These are phyloP conservation scores for Paramecium biaurelia DNA, from an alignment of 73 alveolate species.

Conservation along the genomic window DNA sequence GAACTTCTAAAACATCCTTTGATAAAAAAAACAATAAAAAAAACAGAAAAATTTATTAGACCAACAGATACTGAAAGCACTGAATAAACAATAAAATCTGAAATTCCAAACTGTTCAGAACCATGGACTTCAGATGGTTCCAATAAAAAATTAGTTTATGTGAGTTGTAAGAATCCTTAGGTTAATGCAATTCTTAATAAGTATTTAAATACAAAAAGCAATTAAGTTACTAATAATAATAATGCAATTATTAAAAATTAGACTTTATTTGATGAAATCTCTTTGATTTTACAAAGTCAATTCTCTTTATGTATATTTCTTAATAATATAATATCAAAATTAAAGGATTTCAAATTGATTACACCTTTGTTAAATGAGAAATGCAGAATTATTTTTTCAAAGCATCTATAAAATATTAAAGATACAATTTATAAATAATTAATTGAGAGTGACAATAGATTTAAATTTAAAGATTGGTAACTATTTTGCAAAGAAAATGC, in stretches of 20 bases:
- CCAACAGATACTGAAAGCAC: background rate
- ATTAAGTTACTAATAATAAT: background rate
- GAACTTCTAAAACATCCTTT: background rate
- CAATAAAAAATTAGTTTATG: background rate
- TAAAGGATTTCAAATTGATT: background rate
- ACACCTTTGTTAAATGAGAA: background rate
- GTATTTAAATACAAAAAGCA: background rate
- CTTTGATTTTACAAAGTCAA: background rate
- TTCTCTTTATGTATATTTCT: background rate
- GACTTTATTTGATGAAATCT: background rate
- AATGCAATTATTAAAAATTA: background rate
- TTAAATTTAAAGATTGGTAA: background rate
- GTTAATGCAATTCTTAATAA: background rate
- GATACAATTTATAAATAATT: background rate
- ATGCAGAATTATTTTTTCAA: background rate
- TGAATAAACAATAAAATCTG: background rate
- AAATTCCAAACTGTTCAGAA: background rate
- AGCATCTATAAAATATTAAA: background rate
- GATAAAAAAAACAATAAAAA: background rate
- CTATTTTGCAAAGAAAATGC: background rate
- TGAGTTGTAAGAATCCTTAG: background rate
- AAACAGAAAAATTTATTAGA: background rate
- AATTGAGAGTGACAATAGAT: background rate
- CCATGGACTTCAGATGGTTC: background rate
- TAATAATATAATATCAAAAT: background rate